Base-by-base conservation (phyloP, 805 yeast species). In the Spathaspora sp. region DNA sequence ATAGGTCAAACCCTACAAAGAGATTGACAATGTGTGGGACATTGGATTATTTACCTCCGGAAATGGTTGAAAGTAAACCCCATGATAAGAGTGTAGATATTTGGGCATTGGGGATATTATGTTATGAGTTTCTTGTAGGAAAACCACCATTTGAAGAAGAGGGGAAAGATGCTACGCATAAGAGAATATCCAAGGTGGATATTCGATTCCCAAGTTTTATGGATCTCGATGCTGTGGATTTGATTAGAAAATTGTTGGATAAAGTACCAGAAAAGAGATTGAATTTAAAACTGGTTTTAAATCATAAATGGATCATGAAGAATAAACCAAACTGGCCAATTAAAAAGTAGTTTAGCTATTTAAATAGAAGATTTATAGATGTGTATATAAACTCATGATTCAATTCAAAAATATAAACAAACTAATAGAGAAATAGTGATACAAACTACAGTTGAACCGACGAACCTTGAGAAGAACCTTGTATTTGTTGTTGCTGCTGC, bases 1-100 rank as follows among this genome's bases (percentile, higher is more conserved):
- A 26, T 19, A 83, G 83, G 57, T 23, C 42, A 52, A 52, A 38
- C 50, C 62, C 7, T 49, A 56, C 19, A 45, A 60, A 52, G 17
- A 73, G 97, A 60, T 76, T 83, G 14, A 93, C 98, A 0, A 80
- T 94, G 73, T 94, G 98, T 68, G 98, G 99, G 0, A 94, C 99
- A 0, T 73, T 93, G 42, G 98, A 94, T 68, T 93, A 93, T 60
- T 69, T 94, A 14, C 96, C 98, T 0, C 99, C 99, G 7, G 99
- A 93, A 69, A 85, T 94, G 87, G 89, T 93, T 6, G 94, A 87
- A 55, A 84, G 88, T 1, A 83, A 80, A 58, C 87, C 84, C 10
- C 94, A 93, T 60, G 93, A 87, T 59, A 78, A 77, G 49, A 77
- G 77, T 48, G 96, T 90, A 0, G 99, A 93, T 64, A 79, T 87